Percentiles rank a stretch among this genome's conserved stretches.
These are phyloP conservation scores for Balakata baccata DNA, from an alignment of 345 rosid species.

Conservation along the genomic window DNA sequence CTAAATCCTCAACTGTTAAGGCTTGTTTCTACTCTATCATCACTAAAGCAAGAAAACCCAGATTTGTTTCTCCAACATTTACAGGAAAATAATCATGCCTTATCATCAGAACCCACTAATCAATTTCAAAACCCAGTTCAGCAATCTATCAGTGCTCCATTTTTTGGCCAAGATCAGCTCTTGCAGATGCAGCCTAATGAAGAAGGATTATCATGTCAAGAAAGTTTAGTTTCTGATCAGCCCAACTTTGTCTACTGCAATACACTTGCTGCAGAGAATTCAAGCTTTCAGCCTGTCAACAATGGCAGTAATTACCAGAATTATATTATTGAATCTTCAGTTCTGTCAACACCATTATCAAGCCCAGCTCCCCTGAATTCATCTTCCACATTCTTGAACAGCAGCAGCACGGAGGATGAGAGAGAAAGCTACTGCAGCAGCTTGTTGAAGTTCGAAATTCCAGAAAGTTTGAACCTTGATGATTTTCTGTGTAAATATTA, in stretches of 20 bases:
- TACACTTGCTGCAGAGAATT: conserved; percentile 28
- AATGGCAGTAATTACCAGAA: conserved; percentile 27
- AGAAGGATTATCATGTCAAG: conserved; percentile 22
- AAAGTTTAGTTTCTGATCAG: conserved; percentile 21
- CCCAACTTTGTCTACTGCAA: conserved; percentile 18
- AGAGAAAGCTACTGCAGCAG: conserved; percentile 64
- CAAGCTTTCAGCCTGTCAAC: conserved; percentile 30
- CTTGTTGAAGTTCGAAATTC: conserved; percentile 72
- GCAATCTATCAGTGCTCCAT: conserved; percentile 15
- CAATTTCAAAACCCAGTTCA: conserved; percentile 16
- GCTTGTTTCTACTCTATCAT: conserved; percentile 37
- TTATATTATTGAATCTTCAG: conserved; percentile 51
- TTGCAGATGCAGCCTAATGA: conserved; percentile 23
- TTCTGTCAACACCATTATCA: conserved; percentile 55
- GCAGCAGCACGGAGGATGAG: conserved; percentile 65
- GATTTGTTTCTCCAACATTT: conserved; percentile 32
- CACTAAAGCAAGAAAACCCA: conserved; percentile 52
- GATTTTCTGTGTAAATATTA: conserved; percentile 47
- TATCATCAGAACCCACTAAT: conserved; percentile 11
- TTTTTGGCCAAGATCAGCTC: conserved; percentile 30
- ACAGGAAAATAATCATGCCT: conserved; percentile 39
- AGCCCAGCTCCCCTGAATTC: conserved; percentile 52
- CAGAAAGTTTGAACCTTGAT: conserved; percentile 55
- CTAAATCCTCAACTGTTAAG: conserved; percentile 47
- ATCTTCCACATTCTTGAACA: conserved; percentile 42